Percentiles rank a stretch among this genome's conserved stretches.
Evolutionary conservation across 2,329 filamentous ascomycete species (phyloP).

Genomic region (Graphium sp.): DNA sequence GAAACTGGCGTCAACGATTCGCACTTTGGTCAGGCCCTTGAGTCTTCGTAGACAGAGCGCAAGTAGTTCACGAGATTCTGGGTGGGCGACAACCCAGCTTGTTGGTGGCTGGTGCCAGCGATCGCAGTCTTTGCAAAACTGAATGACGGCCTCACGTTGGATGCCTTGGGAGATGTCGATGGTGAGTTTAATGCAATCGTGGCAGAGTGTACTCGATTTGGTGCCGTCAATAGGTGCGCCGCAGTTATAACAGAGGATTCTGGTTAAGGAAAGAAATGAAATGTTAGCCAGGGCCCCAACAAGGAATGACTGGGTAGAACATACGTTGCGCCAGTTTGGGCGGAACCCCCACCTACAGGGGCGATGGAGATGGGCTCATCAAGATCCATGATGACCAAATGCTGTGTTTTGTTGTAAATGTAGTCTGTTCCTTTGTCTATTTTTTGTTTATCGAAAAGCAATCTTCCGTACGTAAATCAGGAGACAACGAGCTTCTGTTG

Average conservation of each 20-base stretch:
- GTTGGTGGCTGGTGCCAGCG: conserved; percentile 77
- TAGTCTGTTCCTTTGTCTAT: neutral
- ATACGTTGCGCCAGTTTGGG: conserved; percentile 21
- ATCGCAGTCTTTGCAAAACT: conserved; percentile 90
- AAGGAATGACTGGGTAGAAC: conserved; percentile 7
- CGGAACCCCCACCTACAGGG: conserved; percentile 8
- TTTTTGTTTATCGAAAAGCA: neutral
- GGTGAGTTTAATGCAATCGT: conserved; percentile 88
- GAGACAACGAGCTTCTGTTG: no score
- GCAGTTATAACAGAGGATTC: conserved; percentile 97
- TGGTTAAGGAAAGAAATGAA: conserved; percentile 13
- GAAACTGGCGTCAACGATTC: conserved; percentile 90
- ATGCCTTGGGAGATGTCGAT: conserved; percentile 87
- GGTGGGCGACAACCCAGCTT: conserved; percentile 71
- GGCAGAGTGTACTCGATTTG: conserved; percentile 70
- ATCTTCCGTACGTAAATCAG: no score
- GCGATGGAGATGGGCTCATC: conserved; percentile 23
- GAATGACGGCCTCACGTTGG: conserved; percentile 74
- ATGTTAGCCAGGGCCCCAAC: neutral
- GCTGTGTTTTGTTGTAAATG: neutral
- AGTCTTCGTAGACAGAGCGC: conserved; percentile 84
- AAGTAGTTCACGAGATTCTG: conserved; percentile 82
- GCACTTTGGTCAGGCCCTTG: conserved; percentile 69
- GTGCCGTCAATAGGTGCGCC: conserved; percentile 92
- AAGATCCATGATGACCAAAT: conserved; percentile 22